Conservation (phyloP, 257 asterid species). For the Coffea canephora region DNA sequence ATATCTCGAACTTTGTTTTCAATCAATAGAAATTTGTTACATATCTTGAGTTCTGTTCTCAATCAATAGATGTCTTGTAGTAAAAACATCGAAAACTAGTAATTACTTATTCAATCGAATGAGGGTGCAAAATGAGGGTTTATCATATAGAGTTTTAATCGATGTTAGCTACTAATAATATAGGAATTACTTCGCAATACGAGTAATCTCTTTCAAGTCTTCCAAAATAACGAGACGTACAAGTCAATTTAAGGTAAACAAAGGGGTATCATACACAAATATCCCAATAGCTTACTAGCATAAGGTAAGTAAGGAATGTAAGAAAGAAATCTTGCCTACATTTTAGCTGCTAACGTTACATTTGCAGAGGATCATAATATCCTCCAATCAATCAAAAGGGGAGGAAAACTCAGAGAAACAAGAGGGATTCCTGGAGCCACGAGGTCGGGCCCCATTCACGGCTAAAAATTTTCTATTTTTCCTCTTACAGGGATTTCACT, state of each 20-base stretch:
- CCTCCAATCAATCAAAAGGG: constrained; percentile 12
- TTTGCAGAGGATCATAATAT: neutral
- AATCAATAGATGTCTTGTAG: no score
- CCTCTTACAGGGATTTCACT: constrained; percentile 30
- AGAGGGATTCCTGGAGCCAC: neutral
- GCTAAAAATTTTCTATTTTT: constrained; percentile 37
- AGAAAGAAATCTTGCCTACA: neutral
- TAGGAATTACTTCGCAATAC: neutral
- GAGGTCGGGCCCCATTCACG: constrained; percentile 45
- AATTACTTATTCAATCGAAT: no score
- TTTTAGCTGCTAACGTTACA: constrained; percentile 4
- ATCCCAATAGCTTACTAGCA: neutral
- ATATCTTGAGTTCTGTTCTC: no score
- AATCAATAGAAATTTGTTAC: no score
- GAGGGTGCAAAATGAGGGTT: no score
- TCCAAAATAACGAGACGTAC: neutral
- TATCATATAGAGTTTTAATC: no score
- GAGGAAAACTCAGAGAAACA: neutral
- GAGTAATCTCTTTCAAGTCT: neutral
- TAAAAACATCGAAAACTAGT: no score
- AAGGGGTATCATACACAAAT: neutral
- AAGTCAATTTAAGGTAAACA: neutral
- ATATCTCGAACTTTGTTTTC: no score
- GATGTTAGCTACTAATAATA: no score
- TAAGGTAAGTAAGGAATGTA: neutral